Base-by-base conservation (phyloP, 768 basidiomycete genomes). In the Amanita pseudoporphyria region DNA sequence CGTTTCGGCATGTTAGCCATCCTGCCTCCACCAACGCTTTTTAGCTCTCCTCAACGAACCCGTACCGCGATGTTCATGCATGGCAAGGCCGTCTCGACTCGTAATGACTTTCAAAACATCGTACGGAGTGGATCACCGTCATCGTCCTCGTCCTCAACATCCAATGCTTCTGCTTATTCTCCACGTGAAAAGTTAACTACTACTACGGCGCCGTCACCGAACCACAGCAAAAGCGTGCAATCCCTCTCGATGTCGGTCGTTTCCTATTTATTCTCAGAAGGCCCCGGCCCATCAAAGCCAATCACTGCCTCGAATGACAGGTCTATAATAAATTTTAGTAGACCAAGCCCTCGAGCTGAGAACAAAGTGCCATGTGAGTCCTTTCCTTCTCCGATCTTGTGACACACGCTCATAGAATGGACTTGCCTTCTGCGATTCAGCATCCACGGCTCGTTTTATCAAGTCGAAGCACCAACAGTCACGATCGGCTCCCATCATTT, bases 221-320 rank as follows among this genome's bases (percentile, higher is more conserved):
- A 35, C 28, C 18, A 49, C 2, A 43, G 16, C 24, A 50, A 35
- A 32, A 50, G 28, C 38, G 42, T 41, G 31, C 19, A 43, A 22
- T 43, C 35, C 31, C 24, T 39, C 16, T 49, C 38, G 16, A 5
- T 50, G 40, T 50, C 49, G 14, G 38, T 50, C n/a, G 40, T 42
- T 12, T 42, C 48, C 12, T 9, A 30, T 32, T 32, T 50, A 1
- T 50, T 43, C 24, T n/a, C 22, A 5, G 41, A 41, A 35, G 28
- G 13, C 18, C 3, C 40, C 14, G 28, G 10, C 18, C 47, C 37
- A 21, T 30, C 47, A 13, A 48, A 18, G 13, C 22, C 37, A 13
- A 26, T 2, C 21, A 10, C 47, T n/a, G 28, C 28, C 13, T 19
- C 47, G 2, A 37, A n/a, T 28, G 38, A 41, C 24, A 19, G 13